These are phyloP conservation scores for Citrullus mucosospermus DNA, from an alignment of 306 rosid genomes.

Conservation along the genomic window DNA sequence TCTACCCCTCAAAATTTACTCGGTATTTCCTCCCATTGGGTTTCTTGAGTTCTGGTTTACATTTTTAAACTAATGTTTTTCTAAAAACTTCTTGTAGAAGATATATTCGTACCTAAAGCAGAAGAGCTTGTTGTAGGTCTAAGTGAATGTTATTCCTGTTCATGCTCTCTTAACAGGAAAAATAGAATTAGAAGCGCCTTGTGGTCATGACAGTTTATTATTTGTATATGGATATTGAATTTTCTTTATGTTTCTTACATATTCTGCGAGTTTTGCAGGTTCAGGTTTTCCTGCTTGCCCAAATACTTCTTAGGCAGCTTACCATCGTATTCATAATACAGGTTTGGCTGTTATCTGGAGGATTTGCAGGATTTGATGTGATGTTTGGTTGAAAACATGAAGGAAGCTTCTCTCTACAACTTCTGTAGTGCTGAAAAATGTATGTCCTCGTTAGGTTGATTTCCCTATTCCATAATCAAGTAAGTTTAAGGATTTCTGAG, in stretches of 20 bases:
- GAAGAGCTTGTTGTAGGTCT: neutral
- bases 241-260: constrained; percentile 12
- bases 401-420: neutral
- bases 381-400: constrained; percentile 12
- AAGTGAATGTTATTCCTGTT: neutral
- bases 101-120: neutral
- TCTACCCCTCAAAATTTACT: neutral
- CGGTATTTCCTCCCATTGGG: neutral
- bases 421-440: neutral
- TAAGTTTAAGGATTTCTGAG: neutral
- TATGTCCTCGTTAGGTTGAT: neutral
- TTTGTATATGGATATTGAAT: constrained; percentile 12
- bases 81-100: neutral
- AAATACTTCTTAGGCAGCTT: constrained; percentile 21
- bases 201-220: neutral
- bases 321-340: constrained; percentile 22
- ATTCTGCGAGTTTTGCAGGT: constrained; percentile 23
- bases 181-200: neutral
- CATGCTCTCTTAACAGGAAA: neutral
- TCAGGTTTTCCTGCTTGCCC: constrained; percentile 23
- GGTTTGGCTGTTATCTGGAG: constrained; percentile 26
- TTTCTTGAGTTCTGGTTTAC: neutral
- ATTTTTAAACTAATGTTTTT: neutral
- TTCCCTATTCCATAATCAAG: neutral
- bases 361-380: constrained; percentile 12